phyloP scores from a whole-genome alignment of 2,329 filamentous ascomycete genomes.

The Alternaria sp. region DNA sequence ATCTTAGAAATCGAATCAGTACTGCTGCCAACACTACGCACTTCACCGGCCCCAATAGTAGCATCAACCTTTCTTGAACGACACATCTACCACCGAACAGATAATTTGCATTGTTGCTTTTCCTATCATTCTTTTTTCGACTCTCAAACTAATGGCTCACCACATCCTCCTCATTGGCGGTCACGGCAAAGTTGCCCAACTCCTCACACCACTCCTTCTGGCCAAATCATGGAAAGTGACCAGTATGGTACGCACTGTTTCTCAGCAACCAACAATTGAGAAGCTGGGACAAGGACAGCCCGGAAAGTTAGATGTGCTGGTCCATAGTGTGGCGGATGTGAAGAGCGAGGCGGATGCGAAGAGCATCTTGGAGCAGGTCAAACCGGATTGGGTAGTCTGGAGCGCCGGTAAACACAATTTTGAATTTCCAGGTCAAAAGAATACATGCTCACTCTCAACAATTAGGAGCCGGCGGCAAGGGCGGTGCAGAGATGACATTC shows the following conservation, averaged over 20 bases:
- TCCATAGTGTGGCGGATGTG: slow-evolving; percentile 76
- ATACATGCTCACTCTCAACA: background rate
- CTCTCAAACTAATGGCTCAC: slow-evolving; percentile 38
- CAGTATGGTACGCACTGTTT: slow-evolving; percentile 76
- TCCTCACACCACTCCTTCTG: slow-evolving; percentile 79
- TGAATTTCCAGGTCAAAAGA: background rate
- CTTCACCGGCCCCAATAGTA: background rate
- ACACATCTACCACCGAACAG: background rate
- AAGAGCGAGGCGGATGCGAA: slow-evolving; percentile 69
- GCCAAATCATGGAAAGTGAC: slow-evolving; percentile 78
- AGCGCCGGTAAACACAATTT: slow-evolving; percentile 63
- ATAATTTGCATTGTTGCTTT: background rate
- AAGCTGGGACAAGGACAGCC: slow-evolving; percentile 66
- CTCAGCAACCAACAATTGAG: slow-evolving; percentile 71
- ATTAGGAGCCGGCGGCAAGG: slow-evolving; percentile 64
- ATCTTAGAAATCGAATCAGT: slow-evolving; percentile 19
- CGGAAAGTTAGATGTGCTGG: slow-evolving; percentile 72
- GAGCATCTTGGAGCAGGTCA: slow-evolving; percentile 67
- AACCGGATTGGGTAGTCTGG: slow-evolving; percentile 73
- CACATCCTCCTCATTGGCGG: slow-evolving; percentile 76
- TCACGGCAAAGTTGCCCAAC: slow-evolving; percentile 79
- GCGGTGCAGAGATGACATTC: slow-evolving; percentile 59
- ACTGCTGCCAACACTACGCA: background rate
- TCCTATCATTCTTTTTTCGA: background rate
- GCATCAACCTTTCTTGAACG: background rate